Conservation (phyloP, 768 basidiomycete genomes). For the Boletus edulis region DNA sequence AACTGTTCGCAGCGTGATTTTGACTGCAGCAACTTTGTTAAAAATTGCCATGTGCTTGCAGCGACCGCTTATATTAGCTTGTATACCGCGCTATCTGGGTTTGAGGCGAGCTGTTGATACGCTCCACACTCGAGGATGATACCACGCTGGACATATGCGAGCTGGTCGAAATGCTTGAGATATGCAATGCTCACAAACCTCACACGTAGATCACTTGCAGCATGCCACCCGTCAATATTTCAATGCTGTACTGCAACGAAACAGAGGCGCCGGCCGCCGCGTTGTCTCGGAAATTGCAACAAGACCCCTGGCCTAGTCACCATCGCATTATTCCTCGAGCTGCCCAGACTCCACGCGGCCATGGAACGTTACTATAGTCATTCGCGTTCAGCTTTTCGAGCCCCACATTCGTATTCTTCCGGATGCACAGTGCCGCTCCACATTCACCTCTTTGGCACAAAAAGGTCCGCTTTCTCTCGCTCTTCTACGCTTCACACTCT, state of each 20-base stretch:
- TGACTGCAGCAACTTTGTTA: slow-evolving; percentile 29
- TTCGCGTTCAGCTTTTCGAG: slow-evolving; percentile 6
- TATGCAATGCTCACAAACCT: slow-evolving; percentile 88
- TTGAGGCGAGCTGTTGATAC: slow-evolving; percentile 56
- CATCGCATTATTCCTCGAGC: no score
- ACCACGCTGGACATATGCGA: slow-evolving; percentile 75
- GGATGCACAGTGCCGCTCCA: slow-evolving; percentile 8
- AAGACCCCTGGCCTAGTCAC: slow-evolving; percentile 14
- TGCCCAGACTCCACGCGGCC: slow-evolving; percentile 17
- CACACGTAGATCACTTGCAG: no score
- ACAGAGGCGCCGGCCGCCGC: slow-evolving; percentile 24
- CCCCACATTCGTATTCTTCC: slow-evolving; percentile 9
- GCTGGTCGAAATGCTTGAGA: slow-evolving; percentile 70
- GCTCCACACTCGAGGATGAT: slow-evolving; percentile 77
- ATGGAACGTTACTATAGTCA: no score
- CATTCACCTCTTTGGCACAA: slow-evolving; percentile 17
- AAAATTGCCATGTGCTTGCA: not conserved
- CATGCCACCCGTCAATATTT: no score
- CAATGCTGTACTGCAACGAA: no score
- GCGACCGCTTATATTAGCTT: slow-evolving; percentile 65
- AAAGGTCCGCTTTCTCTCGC: no score
- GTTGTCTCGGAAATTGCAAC: slow-evolving; percentile 26
- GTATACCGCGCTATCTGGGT: slow-evolving; percentile 62
- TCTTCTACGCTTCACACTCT: slow-evolving; percentile 16
- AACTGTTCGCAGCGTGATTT: slow-evolving; percentile 44